These are phyloP conservation scores for Candida bentonensis DNA, from an alignment of 805 yeast species.

Conservation along the genomic window DNA sequence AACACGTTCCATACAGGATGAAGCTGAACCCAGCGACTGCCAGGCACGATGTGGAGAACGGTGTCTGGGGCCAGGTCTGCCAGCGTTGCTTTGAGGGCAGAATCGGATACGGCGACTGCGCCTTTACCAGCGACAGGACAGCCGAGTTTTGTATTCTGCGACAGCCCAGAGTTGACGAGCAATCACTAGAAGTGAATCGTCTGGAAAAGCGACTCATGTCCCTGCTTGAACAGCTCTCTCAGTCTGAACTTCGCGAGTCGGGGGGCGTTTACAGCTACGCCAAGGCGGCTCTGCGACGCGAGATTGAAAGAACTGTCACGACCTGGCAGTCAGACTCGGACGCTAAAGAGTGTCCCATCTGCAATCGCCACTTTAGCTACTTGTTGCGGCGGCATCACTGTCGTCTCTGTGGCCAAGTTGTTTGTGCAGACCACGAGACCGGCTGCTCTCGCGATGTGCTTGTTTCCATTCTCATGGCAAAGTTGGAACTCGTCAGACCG, in stretches of 20 bases:
- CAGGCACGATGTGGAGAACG: slow-evolving; percentile 31
- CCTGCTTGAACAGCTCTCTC: slow-evolving; percentile 37
- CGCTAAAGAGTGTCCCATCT: slow-evolving; percentile 45
- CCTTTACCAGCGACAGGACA: slow-evolving; percentile 34
- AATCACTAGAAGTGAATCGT: slow-evolving; percentile 38
- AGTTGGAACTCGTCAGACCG: slow-evolving; percentile 12
- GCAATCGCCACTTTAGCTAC: slow-evolving; percentile 43
- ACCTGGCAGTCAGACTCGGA: slow-evolving; percentile 51
- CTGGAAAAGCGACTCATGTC: slow-evolving; percentile 56
- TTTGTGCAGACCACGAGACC: slow-evolving; percentile 51
- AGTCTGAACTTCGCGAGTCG: background rate
- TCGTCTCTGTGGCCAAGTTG: slow-evolving; percentile 69
- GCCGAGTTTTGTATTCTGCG: slow-evolving; percentile 29
- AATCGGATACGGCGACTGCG: slow-evolving; percentile 39
- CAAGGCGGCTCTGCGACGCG: slow-evolving; percentile 17
- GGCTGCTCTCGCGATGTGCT: slow-evolving; percentile 70
- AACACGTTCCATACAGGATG: slow-evolving; percentile 43
- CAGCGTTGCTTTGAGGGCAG: slow-evolving; percentile 39
- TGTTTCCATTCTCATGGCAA: slow-evolving; percentile 21
- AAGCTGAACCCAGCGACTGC: slow-evolving; percentile 34
- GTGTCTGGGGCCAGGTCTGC: slow-evolving; percentile 66
- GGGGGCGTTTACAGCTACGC: slow-evolving; percentile 17
- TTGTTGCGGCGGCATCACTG: slow-evolving; percentile 76
- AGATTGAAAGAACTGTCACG: slow-evolving; percentile 34
- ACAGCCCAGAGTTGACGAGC: slow-evolving; percentile 29